Conservation (phyloP, 768 basidiomycete species). For the Leccinum obscurum region DNA sequence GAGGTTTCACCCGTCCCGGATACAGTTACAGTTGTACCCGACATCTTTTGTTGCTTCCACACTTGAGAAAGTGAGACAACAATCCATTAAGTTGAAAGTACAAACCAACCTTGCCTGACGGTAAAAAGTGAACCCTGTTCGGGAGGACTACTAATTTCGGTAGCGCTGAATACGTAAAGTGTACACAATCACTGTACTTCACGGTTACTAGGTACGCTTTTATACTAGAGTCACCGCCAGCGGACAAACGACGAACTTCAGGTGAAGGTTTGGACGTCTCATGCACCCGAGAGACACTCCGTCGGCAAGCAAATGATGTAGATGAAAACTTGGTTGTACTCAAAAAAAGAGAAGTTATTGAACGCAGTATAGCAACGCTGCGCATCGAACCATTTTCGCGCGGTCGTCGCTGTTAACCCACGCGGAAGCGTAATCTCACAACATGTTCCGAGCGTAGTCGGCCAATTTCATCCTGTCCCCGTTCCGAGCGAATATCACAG, state of each 20-base stretch:
- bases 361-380: background rate
- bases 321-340: too few species aligned
- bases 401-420: background rate
- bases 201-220: too few species aligned
- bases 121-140: background rate
- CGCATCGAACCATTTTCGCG: background rate
- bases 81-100: background rate
- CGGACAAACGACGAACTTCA: too few species aligned
- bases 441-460: background rate
- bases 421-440: background rate
- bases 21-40: constrained; percentile 1
- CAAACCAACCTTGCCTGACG: background rate
- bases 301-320: too few species aligned
- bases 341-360: too few species aligned
- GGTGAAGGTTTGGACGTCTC: too few species aligned
- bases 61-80: background rate
- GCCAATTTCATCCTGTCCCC: background rate
- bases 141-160: background rate
- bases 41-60: constrained; percentile 2
- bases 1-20: constrained; percentile 1
- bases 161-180: background rate
- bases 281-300: too few species aligned
- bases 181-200: too few species aligned
- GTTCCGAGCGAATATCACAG: background rate
- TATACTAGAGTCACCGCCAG: too few species aligned